A percentile compares a stretch with the other conserved stretches of the same genome.
These are phyloP conservation scores for Rhodotorula sp. DNA, from an alignment of 1,284 basidiomycete genomes.

Conservation along the genomic window DNA sequence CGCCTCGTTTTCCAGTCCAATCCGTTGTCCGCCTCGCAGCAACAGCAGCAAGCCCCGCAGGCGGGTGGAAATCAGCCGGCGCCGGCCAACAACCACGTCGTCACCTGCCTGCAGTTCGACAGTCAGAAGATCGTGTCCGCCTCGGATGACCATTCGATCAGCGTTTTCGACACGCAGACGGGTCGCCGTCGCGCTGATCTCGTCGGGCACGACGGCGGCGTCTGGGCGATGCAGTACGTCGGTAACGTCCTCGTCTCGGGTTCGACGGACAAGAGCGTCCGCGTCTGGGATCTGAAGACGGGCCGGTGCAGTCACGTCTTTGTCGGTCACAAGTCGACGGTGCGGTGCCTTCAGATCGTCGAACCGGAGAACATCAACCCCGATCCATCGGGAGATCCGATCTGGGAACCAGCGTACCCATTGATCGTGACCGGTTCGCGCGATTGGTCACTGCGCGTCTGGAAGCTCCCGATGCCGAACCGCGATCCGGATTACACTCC, in stretches of 20 bases:
- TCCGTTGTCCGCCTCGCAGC: too few species aligned
- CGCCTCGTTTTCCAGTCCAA: constrained; percentile 73
- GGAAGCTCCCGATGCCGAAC: constrained; percentile 77
- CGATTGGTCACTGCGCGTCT: constrained; percentile 84
- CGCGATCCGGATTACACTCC: constrained; percentile 59
- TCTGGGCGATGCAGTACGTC: constrained; percentile 80
- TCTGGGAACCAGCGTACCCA: constrained; percentile 56
- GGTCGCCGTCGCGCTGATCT: constrained; percentile 71
- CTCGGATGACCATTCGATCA: constrained; percentile 89
- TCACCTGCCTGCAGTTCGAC: constrained; percentile 91
- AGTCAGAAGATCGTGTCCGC: constrained; percentile 89
- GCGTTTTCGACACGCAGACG: constrained; percentile 78
- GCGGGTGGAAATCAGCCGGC: background rate
- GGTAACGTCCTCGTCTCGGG: constrained; percentile 83
- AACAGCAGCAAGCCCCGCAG: constrained; percentile 57
- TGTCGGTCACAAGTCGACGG: constrained; percentile 88
- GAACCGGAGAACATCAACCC: constrained; percentile 65
- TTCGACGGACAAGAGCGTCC: constrained; percentile 87
- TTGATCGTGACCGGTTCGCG: constrained; percentile 90
- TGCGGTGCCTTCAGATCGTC: constrained; percentile 83
- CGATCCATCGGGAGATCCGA: constrained; percentile 50
- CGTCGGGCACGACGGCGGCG: constrained; percentile 87
- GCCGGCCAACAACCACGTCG: constrained; percentile 62
- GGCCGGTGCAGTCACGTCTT: constrained; percentile 84
- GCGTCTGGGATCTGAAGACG: constrained; percentile 83